phyloP scores from a whole-genome alignment of 129 eudicot species.

The Escallonia rubra region DNA sequence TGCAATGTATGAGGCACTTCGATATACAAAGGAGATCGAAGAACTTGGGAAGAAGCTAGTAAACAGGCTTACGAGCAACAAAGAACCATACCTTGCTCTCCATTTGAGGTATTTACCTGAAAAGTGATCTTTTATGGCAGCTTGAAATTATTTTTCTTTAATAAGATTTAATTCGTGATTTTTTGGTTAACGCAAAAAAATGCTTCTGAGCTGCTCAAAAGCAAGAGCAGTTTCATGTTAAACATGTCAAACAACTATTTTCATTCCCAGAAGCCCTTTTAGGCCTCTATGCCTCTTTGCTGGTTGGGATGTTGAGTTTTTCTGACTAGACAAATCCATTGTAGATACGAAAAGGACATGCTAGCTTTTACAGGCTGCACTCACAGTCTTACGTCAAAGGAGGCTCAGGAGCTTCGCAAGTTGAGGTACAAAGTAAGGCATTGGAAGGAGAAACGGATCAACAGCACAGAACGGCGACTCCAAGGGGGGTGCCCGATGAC shows the following conservation, averaged over 20 bases:
- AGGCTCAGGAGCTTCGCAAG: conserved; percentile 39
- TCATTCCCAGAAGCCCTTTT: no score
- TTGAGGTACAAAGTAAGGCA: conserved; percentile 46
- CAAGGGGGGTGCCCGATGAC: conserved; percentile 67
- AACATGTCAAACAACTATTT: no score
- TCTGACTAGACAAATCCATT: neutral
- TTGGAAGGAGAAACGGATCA: conserved; percentile 61
- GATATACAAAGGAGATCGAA: conserved; percentile 37
- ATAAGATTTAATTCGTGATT: no score
- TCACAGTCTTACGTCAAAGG: conserved; percentile 45
- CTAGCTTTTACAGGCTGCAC: conserved; percentile 72
- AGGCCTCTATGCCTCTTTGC: no score
- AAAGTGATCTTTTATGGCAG: no score
- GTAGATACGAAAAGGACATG: conserved; percentile 67
- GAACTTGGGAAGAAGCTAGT: conserved; percentile 34
- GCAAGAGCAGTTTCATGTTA: no score
- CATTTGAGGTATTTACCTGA: conserved; percentile 43
- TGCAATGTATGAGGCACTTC: conserved; percentile 59
- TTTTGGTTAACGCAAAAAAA: no score
- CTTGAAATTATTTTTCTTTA: no score
- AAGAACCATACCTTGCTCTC: conserved; percentile 53
- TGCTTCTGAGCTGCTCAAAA: no score
- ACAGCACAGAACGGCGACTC: conserved; percentile 29
- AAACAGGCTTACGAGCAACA: conserved; percentile 30
- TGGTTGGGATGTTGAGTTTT: no score